Evolutionary conservation across 2,329 filamentous ascomycete species (phyloP).

Genomic region (Elsinoe necatrix): DNA sequence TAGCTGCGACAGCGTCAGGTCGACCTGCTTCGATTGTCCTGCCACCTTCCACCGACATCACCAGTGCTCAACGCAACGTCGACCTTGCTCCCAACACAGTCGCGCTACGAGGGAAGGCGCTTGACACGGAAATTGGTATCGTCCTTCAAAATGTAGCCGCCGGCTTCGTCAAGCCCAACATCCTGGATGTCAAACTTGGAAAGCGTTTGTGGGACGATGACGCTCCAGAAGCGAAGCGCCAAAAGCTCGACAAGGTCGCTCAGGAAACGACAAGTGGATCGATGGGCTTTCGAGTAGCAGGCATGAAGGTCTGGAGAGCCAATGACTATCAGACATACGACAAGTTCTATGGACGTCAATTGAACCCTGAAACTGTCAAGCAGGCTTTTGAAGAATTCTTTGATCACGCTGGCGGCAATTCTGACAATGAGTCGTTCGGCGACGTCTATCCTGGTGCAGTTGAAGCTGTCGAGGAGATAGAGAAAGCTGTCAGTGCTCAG

Average conservation of each 20-base stretch:
- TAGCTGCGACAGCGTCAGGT: constrained; percentile 2
- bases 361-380: constrained; percentile 47
- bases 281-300: constrained; percentile 56
- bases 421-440: constrained; percentile 37
- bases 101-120: constrained; percentile 48
- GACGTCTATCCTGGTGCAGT: constrained; percentile 30
- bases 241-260: constrained; percentile 51
- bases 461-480: constrained; percentile 44
- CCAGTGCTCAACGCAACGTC: constrained; percentile 16
- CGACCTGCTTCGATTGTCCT: constrained; percentile 15
- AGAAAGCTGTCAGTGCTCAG: constrained; percentile 49
- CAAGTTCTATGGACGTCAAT: constrained; percentile 57
- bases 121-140: constrained; percentile 70
- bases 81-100: constrained; percentile 3
- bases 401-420: constrained; percentile 33
- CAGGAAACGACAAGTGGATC: constrained; percentile 50
- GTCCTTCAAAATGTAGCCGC: constrained; percentile 77
- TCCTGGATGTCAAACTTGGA: constrained; percentile 89
- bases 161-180: constrained; percentile 77
- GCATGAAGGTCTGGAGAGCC: constrained; percentile 52
- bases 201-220: constrained; percentile 74
- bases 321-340: constrained; percentile 51
- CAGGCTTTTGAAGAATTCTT: constrained; percentile 53
- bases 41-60: constrained; percentile 7
- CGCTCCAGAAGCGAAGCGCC: constrained; percentile 50